phyloP scores from a whole-genome alignment of 1,284 basidiomycete species.

The Boletus austroedulis region DNA sequence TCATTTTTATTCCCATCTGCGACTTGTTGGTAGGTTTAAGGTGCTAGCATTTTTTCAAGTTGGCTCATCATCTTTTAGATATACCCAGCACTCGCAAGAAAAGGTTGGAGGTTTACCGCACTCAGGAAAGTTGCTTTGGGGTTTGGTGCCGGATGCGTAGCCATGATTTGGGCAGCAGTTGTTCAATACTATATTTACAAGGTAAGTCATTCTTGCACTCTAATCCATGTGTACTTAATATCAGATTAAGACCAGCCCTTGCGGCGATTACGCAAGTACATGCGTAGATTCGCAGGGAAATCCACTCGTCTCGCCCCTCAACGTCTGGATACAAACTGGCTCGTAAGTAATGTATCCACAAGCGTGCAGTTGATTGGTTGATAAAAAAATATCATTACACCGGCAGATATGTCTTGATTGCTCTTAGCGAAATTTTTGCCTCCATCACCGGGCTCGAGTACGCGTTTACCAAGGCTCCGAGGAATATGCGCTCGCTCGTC shows the following conservation, averaged over 20 bases:
- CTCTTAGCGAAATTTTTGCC: constrained; percentile 77
- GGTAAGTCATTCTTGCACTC: constrained; percentile 21
- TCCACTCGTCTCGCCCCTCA: constrained; percentile 53
- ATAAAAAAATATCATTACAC: not conserved
- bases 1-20: constrained; percentile 72
- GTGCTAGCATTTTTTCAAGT: not conserved
- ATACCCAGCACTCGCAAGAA: constrained; percentile 71
- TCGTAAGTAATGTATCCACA: constrained; percentile 36
- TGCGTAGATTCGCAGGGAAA: constrained; percentile 46
- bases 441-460: constrained; percentile 86
- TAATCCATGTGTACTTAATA: constrained; percentile 5
- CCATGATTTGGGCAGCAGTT: constrained; percentile 66
- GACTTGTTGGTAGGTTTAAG: constrained; percentile 47
- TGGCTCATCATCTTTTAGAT: constrained; percentile 36
- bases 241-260: constrained; percentile 53
- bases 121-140: constrained; percentile 75
- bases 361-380: not conserved
- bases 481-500: constrained; percentile 78
- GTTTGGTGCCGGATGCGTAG: constrained; percentile 59
- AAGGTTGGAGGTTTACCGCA: constrained; percentile 66
- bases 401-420: constrained; percentile 59
- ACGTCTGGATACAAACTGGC: constrained; percentile 76
- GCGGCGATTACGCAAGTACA: constrained; percentile 54
- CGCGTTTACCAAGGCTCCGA: constrained; percentile 85
- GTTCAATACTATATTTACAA: constrained; percentile 78